Percentiles rank a stretch among this genome's conserved stretches.
These are phyloP conservation scores for Suillus plorans DNA, from an alignment of 768 basidiomycete genomes.

Conservation along the genomic window DNA sequence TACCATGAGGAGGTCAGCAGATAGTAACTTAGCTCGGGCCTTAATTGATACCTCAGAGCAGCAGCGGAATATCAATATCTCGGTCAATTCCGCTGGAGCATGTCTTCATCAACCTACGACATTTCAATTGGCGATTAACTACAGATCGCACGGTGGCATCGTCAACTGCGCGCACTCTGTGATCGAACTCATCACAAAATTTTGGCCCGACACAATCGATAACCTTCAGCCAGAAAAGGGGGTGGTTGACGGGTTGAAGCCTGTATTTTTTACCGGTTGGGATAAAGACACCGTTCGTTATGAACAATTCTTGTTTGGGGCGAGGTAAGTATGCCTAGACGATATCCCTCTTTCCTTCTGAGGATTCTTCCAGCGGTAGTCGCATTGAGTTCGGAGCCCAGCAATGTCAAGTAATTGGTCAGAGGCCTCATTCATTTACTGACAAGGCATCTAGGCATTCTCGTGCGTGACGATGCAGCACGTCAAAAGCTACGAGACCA, in stretches of 20 bases:
- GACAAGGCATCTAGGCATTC: conserved; percentile 46
- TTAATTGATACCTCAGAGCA: conserved; percentile 4
- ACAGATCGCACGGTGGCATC: conserved; percentile 72
- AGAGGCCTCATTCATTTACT: not conserved
- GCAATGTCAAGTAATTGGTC: conserved; percentile 46
- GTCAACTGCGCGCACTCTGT: conserved; percentile 69
- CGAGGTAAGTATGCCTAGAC: conserved; percentile 34
- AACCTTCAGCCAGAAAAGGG: conserved; percentile 54
- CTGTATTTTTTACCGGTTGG: conserved; percentile 56
- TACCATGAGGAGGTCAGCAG: conserved; percentile 32
- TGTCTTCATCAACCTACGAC: conserved; percentile 29
- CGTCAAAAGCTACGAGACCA: conserved; percentile 45
- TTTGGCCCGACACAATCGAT: conserved; percentile 70
- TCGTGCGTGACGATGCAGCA: conserved; percentile 63
- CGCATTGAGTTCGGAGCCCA: conserved; percentile 61
- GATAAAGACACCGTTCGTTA: conserved; percentile 42
- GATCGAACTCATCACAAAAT: conserved; percentile 56
- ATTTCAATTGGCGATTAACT: conserved; percentile 65
- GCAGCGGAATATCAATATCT: conserved; percentile 20
- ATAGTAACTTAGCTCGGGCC: not conserved
- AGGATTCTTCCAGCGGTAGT: conserved; percentile 36
- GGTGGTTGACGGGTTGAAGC: conserved; percentile 51
- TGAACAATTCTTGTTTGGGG: conserved; percentile 58
- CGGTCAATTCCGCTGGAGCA: conserved; percentile 10
- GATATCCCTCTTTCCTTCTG: conserved; percentile 8